phyloP scores from a whole-genome alignment of 495 filamentous ascomycete species.

The Pseudomonodictys pantanalensis region DNA sequence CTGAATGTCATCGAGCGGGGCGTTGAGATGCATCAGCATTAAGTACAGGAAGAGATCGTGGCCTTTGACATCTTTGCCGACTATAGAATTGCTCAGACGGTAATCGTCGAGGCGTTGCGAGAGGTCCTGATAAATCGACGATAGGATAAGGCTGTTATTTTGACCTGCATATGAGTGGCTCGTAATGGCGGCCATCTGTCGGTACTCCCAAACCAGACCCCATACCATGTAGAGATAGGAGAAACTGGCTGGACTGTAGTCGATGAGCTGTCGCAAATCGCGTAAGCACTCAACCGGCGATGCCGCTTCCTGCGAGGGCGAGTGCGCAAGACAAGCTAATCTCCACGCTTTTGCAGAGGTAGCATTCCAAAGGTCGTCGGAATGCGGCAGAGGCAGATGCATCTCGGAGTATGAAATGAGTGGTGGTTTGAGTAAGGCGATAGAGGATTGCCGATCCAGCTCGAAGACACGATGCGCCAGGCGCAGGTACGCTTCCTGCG shows the following conservation, averaged over 20 bases:
- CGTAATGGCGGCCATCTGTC: conserved; percentile 52
- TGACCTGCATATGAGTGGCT: conserved; percentile 38
- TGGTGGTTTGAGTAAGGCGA: conserved; percentile 56
- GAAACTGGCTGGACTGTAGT: conserved; percentile 50
- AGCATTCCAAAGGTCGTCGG: conserved; percentile 57
- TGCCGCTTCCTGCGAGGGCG: conserved; percentile 23
- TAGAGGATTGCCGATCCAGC: conserved; percentile 57
- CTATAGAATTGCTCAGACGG: conserved; percentile 40
- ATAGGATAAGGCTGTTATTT: conserved; percentile 49
- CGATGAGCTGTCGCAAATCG: conserved; percentile 41
- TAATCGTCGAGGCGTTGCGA: conserved; percentile 46
- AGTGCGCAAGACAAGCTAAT: conserved; percentile 43
- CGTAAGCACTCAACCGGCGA: conserved; percentile 12
- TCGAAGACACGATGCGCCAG: conserved; percentile 57
- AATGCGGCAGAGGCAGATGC: conserved; percentile 55
- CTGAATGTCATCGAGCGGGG: conserved; percentile 63
- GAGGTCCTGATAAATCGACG: conserved; percentile 54
- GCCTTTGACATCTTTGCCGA: conserved; percentile 38
- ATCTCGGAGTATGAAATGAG: conserved; percentile 64
- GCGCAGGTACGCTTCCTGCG: conserved; percentile 39
- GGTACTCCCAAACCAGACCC: conserved; percentile 58
- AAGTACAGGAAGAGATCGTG: conserved; percentile 52
- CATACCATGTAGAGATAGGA: conserved; percentile 58
- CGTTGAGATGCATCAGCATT: conserved; percentile 57
- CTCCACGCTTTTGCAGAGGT: conserved; percentile 57